Evolutionary conservation across 345 rosid genomes (phyloP), one percentile per base, ranked within the genome.

Genomic region (Eutrema japonicum): DNA sequence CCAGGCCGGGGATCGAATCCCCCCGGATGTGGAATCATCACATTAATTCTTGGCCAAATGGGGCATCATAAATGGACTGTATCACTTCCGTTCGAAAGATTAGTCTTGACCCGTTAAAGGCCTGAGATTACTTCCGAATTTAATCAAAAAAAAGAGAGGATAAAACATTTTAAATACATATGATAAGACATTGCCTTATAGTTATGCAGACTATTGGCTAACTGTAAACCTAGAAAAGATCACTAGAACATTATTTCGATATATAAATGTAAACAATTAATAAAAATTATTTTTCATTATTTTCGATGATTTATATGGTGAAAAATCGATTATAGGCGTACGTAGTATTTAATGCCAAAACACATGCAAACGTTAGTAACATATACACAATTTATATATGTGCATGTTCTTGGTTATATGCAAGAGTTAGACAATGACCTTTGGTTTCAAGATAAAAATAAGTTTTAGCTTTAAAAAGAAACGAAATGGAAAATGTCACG

Each of bases 381-480:
- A 66, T 52, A 66, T 51, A 51, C 59, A 38, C 10, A 52, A 11
- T 12, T 46, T 61, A 29, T 51, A 27, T 22, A 63, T 16, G 38
- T 45, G 30, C 66, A 48, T 66, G 67, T 48, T 74, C 32, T 66
- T 57, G 45, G 78, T 66, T 58, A 67, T 52, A 57, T 66, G 66
- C 10, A 47, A 73, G 56, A 57, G 53, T 49, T 58, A 49, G 67
- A 57, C 16, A 40, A 41, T 16, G 72, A 49, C 54, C 30, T 66
- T 58, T 50, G 47, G 18, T n/a, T 33, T 67, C 32, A 41, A 60
- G 6, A 40, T 59, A 14, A 59, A 50, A 47, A 2, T 18, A 62
- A 36, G 40, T 68, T 68, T 30, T 16, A 36, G 48, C 41, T 45
- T 60, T 49, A 1, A 40, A 77, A 64, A 57, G 41, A 37, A 64